Evolutionary conservation across 768 basidiomycete species (phyloP).

Genomic region (Tephrocybe sp.): DNA sequence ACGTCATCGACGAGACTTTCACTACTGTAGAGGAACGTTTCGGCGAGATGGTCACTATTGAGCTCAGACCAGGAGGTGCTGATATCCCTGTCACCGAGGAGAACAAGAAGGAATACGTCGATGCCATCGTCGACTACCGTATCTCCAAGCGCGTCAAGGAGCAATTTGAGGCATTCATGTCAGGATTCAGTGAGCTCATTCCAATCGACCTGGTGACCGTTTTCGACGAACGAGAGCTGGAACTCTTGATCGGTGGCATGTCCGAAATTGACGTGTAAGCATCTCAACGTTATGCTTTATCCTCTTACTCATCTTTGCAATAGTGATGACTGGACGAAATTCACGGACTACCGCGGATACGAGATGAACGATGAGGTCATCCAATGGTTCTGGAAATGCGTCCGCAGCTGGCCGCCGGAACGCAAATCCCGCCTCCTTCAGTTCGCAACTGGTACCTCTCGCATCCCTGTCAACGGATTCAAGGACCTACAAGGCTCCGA

Average conservation of each 20-base stretch:
- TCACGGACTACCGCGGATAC: constrained; percentile 97
- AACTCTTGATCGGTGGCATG: constrained; percentile 97
- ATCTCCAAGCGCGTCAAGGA: constrained; percentile 97
- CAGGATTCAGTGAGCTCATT: constrained; percentile 99
- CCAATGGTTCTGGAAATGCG: constrained; percentile 99
- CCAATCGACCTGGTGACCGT: constrained; percentile 97
- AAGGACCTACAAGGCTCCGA: constrained; percentile 98
- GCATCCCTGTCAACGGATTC: constrained; percentile 98
- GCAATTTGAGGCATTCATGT: constrained; percentile 99
- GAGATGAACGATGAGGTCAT: constrained; percentile 95
- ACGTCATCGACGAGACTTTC: constrained; percentile 97
- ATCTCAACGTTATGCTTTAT: not conserved
- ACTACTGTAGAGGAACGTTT: constrained; percentile 97
- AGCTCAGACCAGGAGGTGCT: constrained; percentile 85
- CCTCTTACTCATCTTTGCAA: not conserved
- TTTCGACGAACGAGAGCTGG: constrained; percentile 97
- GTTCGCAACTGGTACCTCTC: constrained; percentile 95
- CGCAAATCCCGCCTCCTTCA: constrained; percentile 94
- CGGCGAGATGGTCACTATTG: constrained; percentile 96
- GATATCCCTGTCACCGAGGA: constrained; percentile 90
- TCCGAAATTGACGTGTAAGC: constrained; percentile 98
- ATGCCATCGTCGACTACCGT: constrained; percentile 91
- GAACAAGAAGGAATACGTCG: constrained; percentile 99
- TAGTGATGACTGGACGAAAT: constrained; percentile 98
- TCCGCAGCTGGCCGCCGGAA: constrained; percentile 96